Evolutionary conservation across 768 basidiomycete species (phyloP), one percentile per base, ranked within the genome.

Genomic region (Lactarius tabidus): DNA sequence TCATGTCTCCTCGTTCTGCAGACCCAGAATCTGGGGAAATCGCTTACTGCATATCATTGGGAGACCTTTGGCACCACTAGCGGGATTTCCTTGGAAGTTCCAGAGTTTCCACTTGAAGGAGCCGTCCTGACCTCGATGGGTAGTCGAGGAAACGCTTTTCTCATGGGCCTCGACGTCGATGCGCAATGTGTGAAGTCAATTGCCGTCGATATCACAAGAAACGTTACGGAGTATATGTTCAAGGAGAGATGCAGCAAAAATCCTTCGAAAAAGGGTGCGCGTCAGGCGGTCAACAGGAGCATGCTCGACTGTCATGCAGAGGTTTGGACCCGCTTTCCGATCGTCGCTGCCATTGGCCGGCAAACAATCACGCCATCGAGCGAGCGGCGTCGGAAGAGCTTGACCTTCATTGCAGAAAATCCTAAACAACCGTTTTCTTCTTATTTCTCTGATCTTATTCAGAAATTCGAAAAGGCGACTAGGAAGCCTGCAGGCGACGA

Each of bases 201-300:
- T 15, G 78, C 75, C 0, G 67, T 87, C 52, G 77, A 81, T 33
- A 85, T 87, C 67, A 84, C 82, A 5, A 80, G 78, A 59, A 83
- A 81, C 60, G 73, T 78, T 6, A 85, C 85, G 1, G 83, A 86
- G 61, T 86, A 83, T 64, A 78, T 75, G 62, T 86, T 87, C 75
- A 77, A 77, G 61, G 78, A 80, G 64, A 81, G 76, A 39, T 79
- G 77, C 0, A 52, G 39, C 26, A 71, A 71, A 9, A 63, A 62
- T 10, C 54, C 69, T 18, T 57, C 69, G 29, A 64, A 31, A 23
- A 64, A 71, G 4, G 59, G 58, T 33, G 55, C 57, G 14, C 59
- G 48, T 15, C 20, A 56, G 6, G 77, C 77, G 1, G 68, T 71
- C 7, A 78, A 84, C 62, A 87, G 85, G 59, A 3, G 48, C 23